phyloP scores from a whole-genome alignment of 495 filamentous ascomycete genomes.

The Chaetomium tenue region DNA sequence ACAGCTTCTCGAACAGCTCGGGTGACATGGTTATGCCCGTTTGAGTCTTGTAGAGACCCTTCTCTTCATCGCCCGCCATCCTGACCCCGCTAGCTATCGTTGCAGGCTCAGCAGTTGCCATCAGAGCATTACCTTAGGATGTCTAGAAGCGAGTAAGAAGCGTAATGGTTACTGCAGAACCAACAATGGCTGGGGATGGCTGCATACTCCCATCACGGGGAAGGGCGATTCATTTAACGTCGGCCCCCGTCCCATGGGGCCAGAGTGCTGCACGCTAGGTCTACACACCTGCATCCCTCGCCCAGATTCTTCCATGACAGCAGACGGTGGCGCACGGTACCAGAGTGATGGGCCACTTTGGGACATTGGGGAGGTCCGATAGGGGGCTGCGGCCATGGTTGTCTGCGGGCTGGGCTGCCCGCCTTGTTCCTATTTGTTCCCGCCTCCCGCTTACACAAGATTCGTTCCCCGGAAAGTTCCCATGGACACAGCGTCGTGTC shows the following conservation, averaged over 20 bases:
- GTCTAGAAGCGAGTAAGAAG: not conserved
- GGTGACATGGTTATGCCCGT: conserved; percentile 50
- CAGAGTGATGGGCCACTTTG: not conserved
- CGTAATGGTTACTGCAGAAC: not conserved
- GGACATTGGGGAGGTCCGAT: not conserved
- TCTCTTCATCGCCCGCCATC: conserved; percentile 38
- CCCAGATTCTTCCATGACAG: not conserved
- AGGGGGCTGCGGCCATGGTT: not conserved
- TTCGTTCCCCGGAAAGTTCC: not conserved
- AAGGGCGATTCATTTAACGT: not conserved
- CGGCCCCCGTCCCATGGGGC: not conserved
- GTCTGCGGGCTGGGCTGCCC: not conserved
- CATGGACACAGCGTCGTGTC: not conserved
- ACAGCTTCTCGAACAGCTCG: conserved; percentile 59
- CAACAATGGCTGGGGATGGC: not conserved
- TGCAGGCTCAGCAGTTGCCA: conserved; percentile 19
- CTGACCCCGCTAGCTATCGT: conserved; percentile 11
- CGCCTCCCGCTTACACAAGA: not conserved
- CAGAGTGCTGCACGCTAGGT: not conserved
- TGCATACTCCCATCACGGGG: not conserved
- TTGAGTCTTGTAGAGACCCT: conserved; percentile 38
- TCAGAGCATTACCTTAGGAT: not conserved
- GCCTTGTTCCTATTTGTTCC: not conserved
- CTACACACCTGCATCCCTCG: not conserved
- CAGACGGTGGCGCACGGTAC: not conserved